Evolutionary conservation across 129 eudicot species (phyloP).

Genomic region (Dittrichia graveolens): DNA sequence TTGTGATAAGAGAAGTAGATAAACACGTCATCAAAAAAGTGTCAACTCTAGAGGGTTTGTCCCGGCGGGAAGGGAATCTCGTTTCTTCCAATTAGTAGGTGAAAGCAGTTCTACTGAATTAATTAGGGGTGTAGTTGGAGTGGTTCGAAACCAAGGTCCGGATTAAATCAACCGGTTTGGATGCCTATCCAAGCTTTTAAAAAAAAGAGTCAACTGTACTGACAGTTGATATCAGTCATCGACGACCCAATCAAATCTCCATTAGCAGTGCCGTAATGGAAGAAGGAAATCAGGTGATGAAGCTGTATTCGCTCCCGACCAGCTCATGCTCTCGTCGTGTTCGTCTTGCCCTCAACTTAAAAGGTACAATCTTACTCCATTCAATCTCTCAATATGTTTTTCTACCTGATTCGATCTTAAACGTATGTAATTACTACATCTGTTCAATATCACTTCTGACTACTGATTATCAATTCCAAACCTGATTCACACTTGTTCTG

Average conservation of each 20-base stretch:
- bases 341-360: constrained; percentile 71
- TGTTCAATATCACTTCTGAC: not conserved
- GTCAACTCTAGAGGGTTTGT: no score
- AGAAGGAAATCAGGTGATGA: constrained; percentile 33
- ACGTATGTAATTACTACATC: not conserved
- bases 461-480: not conserved
- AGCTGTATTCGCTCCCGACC: constrained; percentile 60
- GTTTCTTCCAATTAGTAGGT: no score
- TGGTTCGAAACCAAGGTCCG: no score
- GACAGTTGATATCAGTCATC: not conserved
- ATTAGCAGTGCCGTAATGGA: constrained; percentile 5
- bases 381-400: not conserved
- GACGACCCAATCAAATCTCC: not conserved
- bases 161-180: not conserved
- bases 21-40: no score
- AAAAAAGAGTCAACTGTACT: not conserved
- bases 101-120: no score
- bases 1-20: no score
- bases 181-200: no score
- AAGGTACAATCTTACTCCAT: constrained; percentile 39
- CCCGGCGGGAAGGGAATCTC: no score
- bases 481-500: not conserved
- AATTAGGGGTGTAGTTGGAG: no score
- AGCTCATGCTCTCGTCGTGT: constrained; percentile 85
- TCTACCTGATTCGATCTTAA: not conserved